These are phyloP conservation scores for Trichocomaceae sp. DNA, from an alignment of 2,329 filamentous ascomycete species.

Conservation along the genomic window DNA sequence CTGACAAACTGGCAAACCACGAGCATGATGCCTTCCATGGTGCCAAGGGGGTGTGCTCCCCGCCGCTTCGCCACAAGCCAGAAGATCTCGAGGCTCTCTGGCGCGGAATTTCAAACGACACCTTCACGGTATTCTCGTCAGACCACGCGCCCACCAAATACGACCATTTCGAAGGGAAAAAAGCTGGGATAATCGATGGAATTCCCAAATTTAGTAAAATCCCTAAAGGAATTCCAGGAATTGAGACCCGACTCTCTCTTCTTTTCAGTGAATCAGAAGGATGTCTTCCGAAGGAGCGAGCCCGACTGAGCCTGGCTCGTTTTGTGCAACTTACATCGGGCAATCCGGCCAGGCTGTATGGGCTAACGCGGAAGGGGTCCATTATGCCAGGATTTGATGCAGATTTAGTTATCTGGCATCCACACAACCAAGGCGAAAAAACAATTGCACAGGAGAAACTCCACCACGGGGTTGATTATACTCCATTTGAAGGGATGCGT, in stretches of 20 bases:
- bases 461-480: constrained; percentile 58
- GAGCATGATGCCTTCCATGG: constrained; percentile 31
- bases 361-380: constrained; percentile 47
- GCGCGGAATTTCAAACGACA: constrained; percentile 47
- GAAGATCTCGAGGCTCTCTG: constrained; percentile 49
- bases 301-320: constrained; percentile 9
- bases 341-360: constrained; percentile 46
- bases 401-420: constrained; percentile 55
- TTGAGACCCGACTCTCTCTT: constrained; percentile 51
- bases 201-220: constrained; percentile 27
- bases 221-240: constrained; percentile 52
- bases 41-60: constrained; percentile 51
- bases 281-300: constrained; percentile 21
- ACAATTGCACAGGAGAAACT: constrained; percentile 43
- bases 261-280: constrained; percentile 20
- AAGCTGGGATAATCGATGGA: constrained; percentile 7
- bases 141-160: constrained; percentile 40
- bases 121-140: constrained; percentile 49
- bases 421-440: constrained; percentile 18
- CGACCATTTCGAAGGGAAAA: constrained; percentile 12
- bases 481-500: constrained; percentile 53
- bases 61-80: constrained; percentile 44
- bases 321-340: constrained; percentile 12
- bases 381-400: constrained; percentile 49
- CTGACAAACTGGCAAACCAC: constrained; percentile 39